Conservation (phyloP, 2,329 filamentous ascomycete species). For the Alternaria rosae region DNA sequence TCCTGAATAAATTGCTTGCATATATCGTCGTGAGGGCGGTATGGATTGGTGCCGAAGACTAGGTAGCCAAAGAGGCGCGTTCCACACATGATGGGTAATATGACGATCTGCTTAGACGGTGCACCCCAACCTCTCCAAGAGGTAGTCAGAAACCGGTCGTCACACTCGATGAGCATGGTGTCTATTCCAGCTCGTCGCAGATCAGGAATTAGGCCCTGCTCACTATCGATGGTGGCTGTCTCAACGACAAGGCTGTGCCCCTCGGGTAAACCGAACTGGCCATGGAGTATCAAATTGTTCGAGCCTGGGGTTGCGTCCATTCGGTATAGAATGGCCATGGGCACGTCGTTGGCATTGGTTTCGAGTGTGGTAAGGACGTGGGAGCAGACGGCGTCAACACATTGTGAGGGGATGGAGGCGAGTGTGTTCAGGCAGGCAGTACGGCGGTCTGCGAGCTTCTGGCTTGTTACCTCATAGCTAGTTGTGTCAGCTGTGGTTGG, state of each 20-base stretch:
- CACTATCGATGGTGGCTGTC: slow-evolving; percentile 28
- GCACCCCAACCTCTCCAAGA: slow-evolving; percentile 40
- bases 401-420: slow-evolving; percentile 34
- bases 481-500: slow-evolving; percentile 1
- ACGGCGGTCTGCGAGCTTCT: slow-evolving; percentile 42
- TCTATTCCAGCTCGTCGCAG: slow-evolving; percentile 35
- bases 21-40: slow-evolving; percentile 39
- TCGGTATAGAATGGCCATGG: slow-evolving; percentile 42
- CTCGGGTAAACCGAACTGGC: slow-evolving; percentile 38
- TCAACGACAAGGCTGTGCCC: slow-evolving; percentile 38
- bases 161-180: slow-evolving; percentile 31
- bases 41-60: slow-evolving; percentile 48
- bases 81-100: slow-evolving; percentile 36
- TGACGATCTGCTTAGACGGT: slow-evolving; percentile 34
- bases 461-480: slow-evolving; percentile 42
- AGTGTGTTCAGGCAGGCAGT: slow-evolving; percentile 43
- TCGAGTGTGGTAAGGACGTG: slow-evolving; percentile 41
- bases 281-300: slow-evolving; percentile 29
- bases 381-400: slow-evolving; percentile 27
- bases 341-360: slow-evolving; percentile 38
- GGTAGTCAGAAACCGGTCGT: slow-evolving; percentile 39
- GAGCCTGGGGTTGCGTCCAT: slow-evolving; percentile 19
- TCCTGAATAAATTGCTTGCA: slow-evolving; percentile 45
- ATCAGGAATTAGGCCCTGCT: slow-evolving; percentile 39
- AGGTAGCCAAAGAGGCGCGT: slow-evolving; percentile 38